phyloP scores from a whole-genome alignment of 345 rosid genomes.

The Rubroshorea leprosula region DNA sequence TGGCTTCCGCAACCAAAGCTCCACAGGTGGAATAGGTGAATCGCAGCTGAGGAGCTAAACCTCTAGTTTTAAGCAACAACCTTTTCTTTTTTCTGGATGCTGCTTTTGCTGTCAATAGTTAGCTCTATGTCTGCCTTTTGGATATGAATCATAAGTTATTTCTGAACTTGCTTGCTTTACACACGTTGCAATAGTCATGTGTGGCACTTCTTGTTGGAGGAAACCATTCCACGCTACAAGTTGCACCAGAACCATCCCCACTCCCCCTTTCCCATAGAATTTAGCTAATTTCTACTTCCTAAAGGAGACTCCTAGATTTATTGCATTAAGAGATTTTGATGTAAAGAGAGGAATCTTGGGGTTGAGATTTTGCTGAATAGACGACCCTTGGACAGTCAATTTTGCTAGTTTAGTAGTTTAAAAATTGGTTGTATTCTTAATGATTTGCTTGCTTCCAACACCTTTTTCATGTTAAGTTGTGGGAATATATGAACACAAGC shows the following conservation, averaged over 20 bases:
- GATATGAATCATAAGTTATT: not conserved
- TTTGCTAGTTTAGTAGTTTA: not conserved
- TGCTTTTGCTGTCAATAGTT: not conserved
- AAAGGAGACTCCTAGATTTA: too few relatives aligned
- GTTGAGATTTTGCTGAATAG: slow-evolving; percentile 4
- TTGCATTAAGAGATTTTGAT: not conserved
- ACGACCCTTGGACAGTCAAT: not conserved
- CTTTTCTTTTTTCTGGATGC: not conserved
- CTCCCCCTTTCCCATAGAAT: too few relatives aligned
- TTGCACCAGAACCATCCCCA: too few relatives aligned
- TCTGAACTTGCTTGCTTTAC: not conserved
- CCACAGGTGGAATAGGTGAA: too few relatives aligned
- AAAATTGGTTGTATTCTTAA: too few relatives aligned
- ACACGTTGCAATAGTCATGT: not conserved
- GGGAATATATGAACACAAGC: not conserved
- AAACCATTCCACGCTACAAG: too few relatives aligned
- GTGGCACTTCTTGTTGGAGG: not conserved
- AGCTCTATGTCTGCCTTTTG: not conserved
- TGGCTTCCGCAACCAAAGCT: too few relatives aligned
- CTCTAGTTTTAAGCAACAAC: not conserved
- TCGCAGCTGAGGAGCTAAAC: not conserved
- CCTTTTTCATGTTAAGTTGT: not conserved
- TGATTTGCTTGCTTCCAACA: not conserved
- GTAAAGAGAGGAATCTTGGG: not conserved
- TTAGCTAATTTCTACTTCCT: too few relatives aligned